Base-by-base conservation (phyloP, 2,329 filamentous ascomycete species). In the Shiraia sp. region DNA sequence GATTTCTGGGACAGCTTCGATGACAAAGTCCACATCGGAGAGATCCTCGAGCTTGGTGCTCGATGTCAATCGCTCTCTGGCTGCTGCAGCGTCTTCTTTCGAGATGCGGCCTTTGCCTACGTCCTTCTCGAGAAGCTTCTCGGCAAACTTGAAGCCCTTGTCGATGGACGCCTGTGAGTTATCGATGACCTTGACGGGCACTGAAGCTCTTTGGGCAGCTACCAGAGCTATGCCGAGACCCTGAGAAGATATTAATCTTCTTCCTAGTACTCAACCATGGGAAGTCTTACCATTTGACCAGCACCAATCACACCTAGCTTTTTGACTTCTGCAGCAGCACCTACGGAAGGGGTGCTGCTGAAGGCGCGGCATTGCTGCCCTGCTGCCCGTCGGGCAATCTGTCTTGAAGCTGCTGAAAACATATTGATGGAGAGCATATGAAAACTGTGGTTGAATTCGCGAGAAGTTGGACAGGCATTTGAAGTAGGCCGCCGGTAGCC, bases 1-100 rank as follows among this genome's bases (percentile, higher is more conserved):
- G 40, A 96, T 92, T 76, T 96, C 91, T 16, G 93, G 93, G 7
- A 99, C 90, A 12, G 93, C 93, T 75, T 99, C 93, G 63, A 99
- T 97, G 42, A 99, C 86, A 69, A 99, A 96, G 74, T 99, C 93
- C 25, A 90, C 87, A n/a, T 84, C 80, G 17, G 82, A 82, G 15
- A 97, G 82, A 43, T 86, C 80, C 32, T 90, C 86, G 57, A 97
- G 80, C 13, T 82, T 82, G 12, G 87, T 90, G 37, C 82, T 85
- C 7, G 88, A 73, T 0, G 73, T 79, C 47, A 99, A 76, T 22
- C 87, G 82, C 9, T 80, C 81, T 19, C 87, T 84, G 19, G 86
- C 82, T 34, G 83, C 78, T 55, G 89, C 82, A 14, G 93, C 89
- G 53, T 92, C 83, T 34, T 88, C 83, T 68, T 90, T 85, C 8